Evolutionary conservation across 2,329 filamentous ascomycete species (phyloP), one percentile per base, ranked within the genome.

Genomic region (Talaromyces sp.): DNA sequence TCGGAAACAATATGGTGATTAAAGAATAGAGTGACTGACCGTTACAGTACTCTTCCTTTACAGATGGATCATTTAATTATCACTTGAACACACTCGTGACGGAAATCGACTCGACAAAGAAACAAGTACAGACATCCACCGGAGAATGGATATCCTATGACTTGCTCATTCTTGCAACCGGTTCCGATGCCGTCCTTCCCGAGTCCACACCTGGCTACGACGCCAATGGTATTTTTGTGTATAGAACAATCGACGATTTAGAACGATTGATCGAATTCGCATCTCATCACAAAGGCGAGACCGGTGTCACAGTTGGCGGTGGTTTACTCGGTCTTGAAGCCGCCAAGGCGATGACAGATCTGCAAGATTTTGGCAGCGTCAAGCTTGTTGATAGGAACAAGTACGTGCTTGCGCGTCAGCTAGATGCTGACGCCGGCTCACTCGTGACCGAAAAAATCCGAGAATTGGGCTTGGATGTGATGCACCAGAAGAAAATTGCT

Each of bases 311-410:
- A 0, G 90, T 97, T 3, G 93, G 93, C 27, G 93, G 93, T 61
- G 93, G 93, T 0, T 78, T 97, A 27, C 83, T 97, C 0, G 93
- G 93, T 0, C 85, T 97, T 0, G 93, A 97, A 79, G 93, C 93
- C 2, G 93, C 92, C 39, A 95, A 96, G 72, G 93, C 93, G 1
- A 93, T 97, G 91, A 89, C 93, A 81, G 92, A 96, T 73, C 81
- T 97, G 9, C 84, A 90, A 70, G 86, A 88, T 61, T 96, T 90
- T 73, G 82, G 84, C 13, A 86, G 87, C 65, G 90, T 97, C 61
- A 90, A 88, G 69, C 81, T 97, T 9, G 87, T 97, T 61, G 93
- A 97, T 77, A 84, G 91, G 61, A 94, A 93, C 72, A 79, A 85
- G 70, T 97, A 92, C 90, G 89, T 96, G 0, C 77, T 97, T 50